These are phyloP conservation scores for Agaricus sinodeliciosus DNA, from an alignment of 768 basidiomycete species.

Conservation along the genomic window DNA sequence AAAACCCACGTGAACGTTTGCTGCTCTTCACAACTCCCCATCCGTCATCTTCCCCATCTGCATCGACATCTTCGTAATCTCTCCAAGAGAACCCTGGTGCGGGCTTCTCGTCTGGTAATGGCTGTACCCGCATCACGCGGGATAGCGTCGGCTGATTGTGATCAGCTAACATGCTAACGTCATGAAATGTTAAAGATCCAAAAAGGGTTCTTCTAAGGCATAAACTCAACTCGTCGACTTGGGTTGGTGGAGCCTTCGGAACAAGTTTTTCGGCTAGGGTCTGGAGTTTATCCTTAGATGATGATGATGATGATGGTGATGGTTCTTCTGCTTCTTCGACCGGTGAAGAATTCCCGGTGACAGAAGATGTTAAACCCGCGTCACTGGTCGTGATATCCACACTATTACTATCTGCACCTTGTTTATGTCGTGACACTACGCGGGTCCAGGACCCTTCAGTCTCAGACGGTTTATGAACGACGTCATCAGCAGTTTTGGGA, in stretches of 20 bases:
- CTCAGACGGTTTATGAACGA: conserved; percentile 24
- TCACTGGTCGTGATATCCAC: conserved; percentile 39
- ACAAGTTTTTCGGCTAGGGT: conserved; percentile 58
- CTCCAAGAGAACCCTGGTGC: conserved; percentile 66
- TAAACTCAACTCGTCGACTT: conserved; percentile 49
- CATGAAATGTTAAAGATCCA: too few species aligned
- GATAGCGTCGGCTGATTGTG: conserved; percentile 45
- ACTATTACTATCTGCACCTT: conserved; percentile 6
- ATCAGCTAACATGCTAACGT: conserved; percentile 63
- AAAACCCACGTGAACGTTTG: conserved; percentile 35
- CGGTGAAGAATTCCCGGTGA: conserved; percentile 29
- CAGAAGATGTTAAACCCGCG: conserved; percentile 45
- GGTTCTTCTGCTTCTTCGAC: conserved; percentile 22
- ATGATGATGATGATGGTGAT: conserved; percentile 1
- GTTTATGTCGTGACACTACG: conserved; percentile 41
- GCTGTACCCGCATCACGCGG: conserved; percentile 66
- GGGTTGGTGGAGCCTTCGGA: conserved; percentile 61
- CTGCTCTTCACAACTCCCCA: conserved; percentile 74
- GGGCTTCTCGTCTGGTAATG: conserved; percentile 49
- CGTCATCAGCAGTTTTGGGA: conserved; percentile 25
- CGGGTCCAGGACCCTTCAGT: conserved; percentile 69
- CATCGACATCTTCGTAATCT: conserved; percentile 72
- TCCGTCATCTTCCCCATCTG: conserved; percentile 68
- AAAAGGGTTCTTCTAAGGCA: too few species aligned
- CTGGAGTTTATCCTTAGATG: conserved; percentile 20